Conservation (phyloP, 2,329 filamentous ascomycete genomes). For the Paecilomyces sp. region DNA sequence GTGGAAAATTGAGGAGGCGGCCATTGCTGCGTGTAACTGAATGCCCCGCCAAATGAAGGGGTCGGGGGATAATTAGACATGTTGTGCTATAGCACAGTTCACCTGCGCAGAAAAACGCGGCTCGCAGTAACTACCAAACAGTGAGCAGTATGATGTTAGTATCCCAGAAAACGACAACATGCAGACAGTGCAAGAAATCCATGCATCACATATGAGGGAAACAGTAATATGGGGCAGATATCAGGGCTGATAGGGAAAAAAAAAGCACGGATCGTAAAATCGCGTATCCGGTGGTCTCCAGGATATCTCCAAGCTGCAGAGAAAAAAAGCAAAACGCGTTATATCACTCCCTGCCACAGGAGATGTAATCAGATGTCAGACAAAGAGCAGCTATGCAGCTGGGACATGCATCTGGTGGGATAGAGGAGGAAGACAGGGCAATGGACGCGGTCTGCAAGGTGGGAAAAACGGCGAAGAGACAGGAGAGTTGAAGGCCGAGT, state of each 20-base stretch:
- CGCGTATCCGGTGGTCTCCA: not conserved
- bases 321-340: not conserved
- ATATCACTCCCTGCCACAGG: not conserved
- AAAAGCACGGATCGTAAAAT: not conserved
- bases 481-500: not conserved
- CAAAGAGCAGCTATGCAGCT: not conserved
- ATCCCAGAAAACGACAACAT: constrained; percentile 1
- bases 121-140: not conserved
- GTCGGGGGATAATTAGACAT: constrained; percentile 45
- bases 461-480: not conserved
- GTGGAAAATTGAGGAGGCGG: constrained; percentile 20
- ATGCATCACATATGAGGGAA: not conserved
- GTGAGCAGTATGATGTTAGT: constrained; percentile 1
- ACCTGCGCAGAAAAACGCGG: not conserved
- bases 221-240: not conserved
- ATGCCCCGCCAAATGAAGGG: constrained; percentile 34
- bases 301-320: not conserved
- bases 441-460: not conserved
- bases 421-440: not conserved
- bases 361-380: not conserved
- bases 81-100: constrained; percentile 5
- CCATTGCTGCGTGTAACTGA: constrained; percentile 31
- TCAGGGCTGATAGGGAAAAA: not conserved
- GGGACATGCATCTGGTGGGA: not conserved
- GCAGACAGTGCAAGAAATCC: not conserved